Conservation (phyloP, 257 asterid species). For the Fraxinus pennsylvanica region DNA sequence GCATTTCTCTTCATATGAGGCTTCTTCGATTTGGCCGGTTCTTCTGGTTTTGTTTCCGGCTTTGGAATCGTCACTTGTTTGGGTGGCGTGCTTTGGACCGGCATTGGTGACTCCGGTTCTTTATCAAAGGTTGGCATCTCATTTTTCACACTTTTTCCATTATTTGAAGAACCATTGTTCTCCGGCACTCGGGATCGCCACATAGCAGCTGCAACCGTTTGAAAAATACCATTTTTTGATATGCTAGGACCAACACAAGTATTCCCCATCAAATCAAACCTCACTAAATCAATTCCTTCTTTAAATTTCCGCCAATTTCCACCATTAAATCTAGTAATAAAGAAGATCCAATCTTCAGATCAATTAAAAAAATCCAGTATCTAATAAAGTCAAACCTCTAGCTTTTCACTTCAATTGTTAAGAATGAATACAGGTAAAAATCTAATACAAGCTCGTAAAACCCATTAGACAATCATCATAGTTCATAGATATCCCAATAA, state of each 20-base stretch:
- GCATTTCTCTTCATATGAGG: slow-evolving; percentile 65
- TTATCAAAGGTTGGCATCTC: slow-evolving; percentile 33
- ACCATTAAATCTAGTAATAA: slow-evolving; percentile 28
- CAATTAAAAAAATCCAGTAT: slow-evolving; percentile 3
- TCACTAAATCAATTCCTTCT: slow-evolving; percentile 23
- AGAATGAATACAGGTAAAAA: slow-evolving; percentile 6
- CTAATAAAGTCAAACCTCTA: slow-evolving; percentile 18
- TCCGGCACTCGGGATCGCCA: slow-evolving; percentile 74
- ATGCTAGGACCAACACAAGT: slow-evolving; percentile 89
- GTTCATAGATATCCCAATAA: neutral
- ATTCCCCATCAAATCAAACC: slow-evolving; percentile 63
- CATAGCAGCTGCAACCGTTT: slow-evolving; percentile 84
- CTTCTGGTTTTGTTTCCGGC: slow-evolving; percentile 43
- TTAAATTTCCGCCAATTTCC: slow-evolving; percentile 21
- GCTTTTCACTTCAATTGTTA: slow-evolving; percentile 25
- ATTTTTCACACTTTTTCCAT: slow-evolving; percentile 44
- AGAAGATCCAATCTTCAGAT: slow-evolving; percentile 41
- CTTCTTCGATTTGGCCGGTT: slow-evolving; percentile 43
- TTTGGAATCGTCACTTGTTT: slow-evolving; percentile 63
- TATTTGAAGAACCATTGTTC: slow-evolving; percentile 30
- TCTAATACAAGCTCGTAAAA: neutral
- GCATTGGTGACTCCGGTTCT: slow-evolving; percentile 49
- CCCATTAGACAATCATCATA: neutral
- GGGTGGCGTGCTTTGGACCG: slow-evolving; percentile 75
- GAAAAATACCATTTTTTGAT: slow-evolving; percentile 58